phyloP scores from a whole-genome alignment of 768 basidiomycete species.

The Panaeolus papilionaceus region DNA sequence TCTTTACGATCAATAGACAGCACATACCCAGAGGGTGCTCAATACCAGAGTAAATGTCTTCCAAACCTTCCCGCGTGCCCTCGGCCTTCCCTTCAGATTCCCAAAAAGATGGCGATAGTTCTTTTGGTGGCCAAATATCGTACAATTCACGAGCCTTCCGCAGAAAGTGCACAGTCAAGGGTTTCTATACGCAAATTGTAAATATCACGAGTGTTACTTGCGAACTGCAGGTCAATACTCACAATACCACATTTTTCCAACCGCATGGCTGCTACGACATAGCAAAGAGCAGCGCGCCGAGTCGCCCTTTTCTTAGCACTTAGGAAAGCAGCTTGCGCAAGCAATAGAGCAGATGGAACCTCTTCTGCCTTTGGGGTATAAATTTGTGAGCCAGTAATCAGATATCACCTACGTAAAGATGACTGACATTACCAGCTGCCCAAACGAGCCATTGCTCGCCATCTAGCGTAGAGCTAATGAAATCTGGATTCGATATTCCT shows the following conservation, averaged over 20 bases:
- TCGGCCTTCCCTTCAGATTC: constrained; percentile 64
- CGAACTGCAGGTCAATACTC: constrained; percentile 34
- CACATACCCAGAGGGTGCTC: constrained; percentile 78
- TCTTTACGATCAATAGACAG: neutral
- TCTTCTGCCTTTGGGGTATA: constrained; percentile 72
- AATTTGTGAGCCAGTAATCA: constrained; percentile 29
- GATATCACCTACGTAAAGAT: constrained; percentile 13
- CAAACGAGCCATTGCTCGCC: constrained; percentile 88
- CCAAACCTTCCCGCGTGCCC: constrained; percentile 51
- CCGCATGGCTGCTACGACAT: constrained; percentile 74
- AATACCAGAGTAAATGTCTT: constrained; percentile 72
- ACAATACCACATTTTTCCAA: constrained; percentile 89
- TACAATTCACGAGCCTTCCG: constrained; percentile 74
- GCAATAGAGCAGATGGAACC: constrained; percentile 76
- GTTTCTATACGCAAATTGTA: constrained; percentile 60
- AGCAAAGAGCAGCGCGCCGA: constrained; percentile 81
- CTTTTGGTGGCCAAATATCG: constrained; percentile 53
- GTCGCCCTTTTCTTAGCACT: constrained; percentile 61
- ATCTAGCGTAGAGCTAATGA: constrained; percentile 61
- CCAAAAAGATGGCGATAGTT: constrained; percentile 83
- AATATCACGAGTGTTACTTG: neutral
- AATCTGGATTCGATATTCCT: constrained; percentile 63
- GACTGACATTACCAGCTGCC: constrained; percentile 81
- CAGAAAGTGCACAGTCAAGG: constrained; percentile 83
- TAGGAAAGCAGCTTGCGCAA: constrained; percentile 81